phyloP scores from a whole-genome alignment of 1,284 basidiomycete species.

The Phlebopus sp. region DNA sequence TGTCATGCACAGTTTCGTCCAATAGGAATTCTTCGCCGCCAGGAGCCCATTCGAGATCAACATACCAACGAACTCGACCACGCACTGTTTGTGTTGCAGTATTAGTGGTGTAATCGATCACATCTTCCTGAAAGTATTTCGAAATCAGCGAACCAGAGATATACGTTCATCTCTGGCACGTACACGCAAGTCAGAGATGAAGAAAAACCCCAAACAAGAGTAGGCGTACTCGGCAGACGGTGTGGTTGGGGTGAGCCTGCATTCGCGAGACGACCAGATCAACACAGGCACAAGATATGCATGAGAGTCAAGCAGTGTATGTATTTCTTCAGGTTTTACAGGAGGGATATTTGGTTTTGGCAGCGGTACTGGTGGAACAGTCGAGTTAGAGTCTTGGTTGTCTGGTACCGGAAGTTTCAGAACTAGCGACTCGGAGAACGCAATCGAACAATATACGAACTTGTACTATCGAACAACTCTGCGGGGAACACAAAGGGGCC shows the following conservation, averaged over 20 bases:
- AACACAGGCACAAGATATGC: slow-evolving; percentile 21
- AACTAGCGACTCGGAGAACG: too few relatives aligned
- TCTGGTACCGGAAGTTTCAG: not conserved
- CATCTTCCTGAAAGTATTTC: slow-evolving; percentile 12
- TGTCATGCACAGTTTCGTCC: not conserved
- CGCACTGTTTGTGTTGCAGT: slow-evolving; percentile 2
- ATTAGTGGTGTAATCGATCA: not conserved
- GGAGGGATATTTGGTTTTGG: slow-evolving; percentile 13
- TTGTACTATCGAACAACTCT: too few relatives aligned
- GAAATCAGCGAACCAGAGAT: slow-evolving; percentile 4
- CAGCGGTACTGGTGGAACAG: not conserved
- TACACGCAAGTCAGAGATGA: slow-evolving; percentile 27
- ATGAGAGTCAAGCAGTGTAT: slow-evolving; percentile 19
- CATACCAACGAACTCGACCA: slow-evolving; percentile 27
- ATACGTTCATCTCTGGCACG: slow-evolving; percentile 10
- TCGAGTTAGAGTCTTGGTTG: not conserved
- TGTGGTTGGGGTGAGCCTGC: slow-evolving; percentile 13
- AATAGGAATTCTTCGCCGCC: slow-evolving; percentile 28
- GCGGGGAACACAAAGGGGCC: too few relatives aligned
- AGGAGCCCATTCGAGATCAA: slow-evolving; percentile 30
- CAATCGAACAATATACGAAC: too few relatives aligned
- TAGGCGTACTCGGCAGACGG: slow-evolving; percentile 26
- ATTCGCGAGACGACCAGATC: slow-evolving; percentile 24
- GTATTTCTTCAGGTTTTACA: slow-evolving; percentile 25
- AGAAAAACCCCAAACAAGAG: slow-evolving; percentile 30